Evolutionary conservation across 805 yeast species (phyloP).

Genomic region (Candida arabinofermentans): DNA sequence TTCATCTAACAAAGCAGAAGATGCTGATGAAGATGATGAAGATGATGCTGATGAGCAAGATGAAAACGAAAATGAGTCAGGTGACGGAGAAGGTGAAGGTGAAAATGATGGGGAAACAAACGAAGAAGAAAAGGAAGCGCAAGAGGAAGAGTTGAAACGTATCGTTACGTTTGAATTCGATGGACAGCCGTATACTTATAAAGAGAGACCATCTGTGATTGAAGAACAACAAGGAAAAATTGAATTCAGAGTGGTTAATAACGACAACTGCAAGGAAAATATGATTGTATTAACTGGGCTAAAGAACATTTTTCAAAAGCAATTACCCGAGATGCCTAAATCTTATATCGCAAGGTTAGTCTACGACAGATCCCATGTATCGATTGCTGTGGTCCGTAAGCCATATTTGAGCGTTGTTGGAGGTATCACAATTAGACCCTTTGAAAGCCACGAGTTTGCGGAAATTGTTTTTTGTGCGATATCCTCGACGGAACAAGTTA

Average conservation of each 20-base stretch:
- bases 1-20: conserved; percentile 9
- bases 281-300: conserved; percentile 91
- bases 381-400: conserved; percentile 93
- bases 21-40: conserved; percentile 13
- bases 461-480: conserved; percentile 99
- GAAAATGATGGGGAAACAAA: conserved; percentile 25
- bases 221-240: conserved; percentile 93
- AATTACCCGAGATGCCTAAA: conserved; percentile 97
- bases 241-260: conserved; percentile 94
- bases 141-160: conserved; percentile 40
- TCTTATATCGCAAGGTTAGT: conserved; percentile 94
- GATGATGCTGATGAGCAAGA: conserved; percentile 9
- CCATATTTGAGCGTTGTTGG: conserved; percentile 90
- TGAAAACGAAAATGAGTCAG: conserved; percentile 11
- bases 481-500: conserved; percentile 93
- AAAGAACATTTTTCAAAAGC: conserved; percentile 94
- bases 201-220: conserved; percentile 89
- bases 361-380: conserved; percentile 88
- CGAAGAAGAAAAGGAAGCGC: conserved; percentile 28
- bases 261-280: conserved; percentile 83
- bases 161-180: conserved; percentile 56
- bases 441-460: conserved; percentile 85
- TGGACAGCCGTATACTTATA: conserved; percentile 76
- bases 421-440: conserved; percentile 95
- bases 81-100: conserved; percentile 18